Evolutionary conservation across 139 green algal species (phyloP).

Genomic region (Tetradesmus lagerheimii): DNA sequence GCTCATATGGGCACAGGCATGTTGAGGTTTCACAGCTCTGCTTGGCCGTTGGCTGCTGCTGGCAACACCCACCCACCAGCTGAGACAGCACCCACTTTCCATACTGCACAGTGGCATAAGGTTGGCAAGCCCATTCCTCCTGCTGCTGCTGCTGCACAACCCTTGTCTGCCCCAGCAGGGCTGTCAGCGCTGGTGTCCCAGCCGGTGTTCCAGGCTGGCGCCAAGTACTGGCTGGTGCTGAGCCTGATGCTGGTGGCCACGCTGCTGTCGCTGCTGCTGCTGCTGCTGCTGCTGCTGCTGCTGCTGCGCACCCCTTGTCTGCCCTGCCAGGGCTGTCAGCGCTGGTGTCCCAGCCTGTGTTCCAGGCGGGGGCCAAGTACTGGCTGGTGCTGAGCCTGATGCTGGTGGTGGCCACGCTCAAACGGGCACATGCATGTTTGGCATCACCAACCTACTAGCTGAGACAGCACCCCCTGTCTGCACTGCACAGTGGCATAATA

Average conservation of each 20-base stretch:
- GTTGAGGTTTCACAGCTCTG: too few species aligned
- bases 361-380: slow-evolving; percentile 54
- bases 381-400: slow-evolving; percentile 41
- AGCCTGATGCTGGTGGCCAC: slow-evolving; percentile 26
- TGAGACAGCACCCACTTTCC: too few species aligned
- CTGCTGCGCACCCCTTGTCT: too few species aligned
- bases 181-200: neutral
- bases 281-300: neutral
- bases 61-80: too few species aligned
- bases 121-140: neutral
- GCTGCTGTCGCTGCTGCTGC: neutral
- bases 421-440: too few species aligned
- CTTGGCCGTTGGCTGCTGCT: too few species aligned
- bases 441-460: too few species aligned
- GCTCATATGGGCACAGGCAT: too few species aligned
- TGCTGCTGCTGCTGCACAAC: neutral
- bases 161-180: too few species aligned
- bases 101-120: too few species aligned
- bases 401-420: slow-evolving; percentile 23
- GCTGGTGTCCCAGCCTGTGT: neutral
- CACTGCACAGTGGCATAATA: too few species aligned
- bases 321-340: neutral
- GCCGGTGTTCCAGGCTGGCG: neutral
- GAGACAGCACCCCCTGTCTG: too few species aligned
- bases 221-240: slow-evolving; percentile 53